These are phyloP conservation scores for Chlamydomonas sp. DNA, from an alignment of 139 green algal genomes.

Conservation along the genomic window DNA sequence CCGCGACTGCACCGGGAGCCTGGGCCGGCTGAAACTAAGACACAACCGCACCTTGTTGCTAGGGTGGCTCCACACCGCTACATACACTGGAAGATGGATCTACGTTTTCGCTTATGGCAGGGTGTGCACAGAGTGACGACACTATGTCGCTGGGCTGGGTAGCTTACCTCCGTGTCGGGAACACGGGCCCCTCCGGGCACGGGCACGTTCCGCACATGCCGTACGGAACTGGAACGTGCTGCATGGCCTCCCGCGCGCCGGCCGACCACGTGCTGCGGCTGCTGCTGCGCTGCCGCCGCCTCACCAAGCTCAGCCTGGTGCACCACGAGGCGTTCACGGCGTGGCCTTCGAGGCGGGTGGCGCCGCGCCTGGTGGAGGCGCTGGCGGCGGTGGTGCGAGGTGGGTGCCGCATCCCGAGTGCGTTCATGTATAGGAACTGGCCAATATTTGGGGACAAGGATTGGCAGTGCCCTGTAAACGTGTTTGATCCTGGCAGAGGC, in stretches of 20 bases:
- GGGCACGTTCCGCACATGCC: not conserved
- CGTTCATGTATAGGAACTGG: too few relatives aligned
- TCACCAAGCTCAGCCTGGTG: slow-evolving; percentile 29
- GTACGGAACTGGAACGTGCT: not conserved
- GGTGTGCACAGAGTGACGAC: too few relatives aligned
- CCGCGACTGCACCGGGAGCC: not conserved
- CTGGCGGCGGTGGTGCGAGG: slow-evolving; percentile 21
- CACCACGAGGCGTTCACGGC: slow-evolving; percentile 25
- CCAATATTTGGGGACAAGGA: not conserved
- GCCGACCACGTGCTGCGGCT: slow-evolving; percentile 30
- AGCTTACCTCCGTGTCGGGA: not conserved
- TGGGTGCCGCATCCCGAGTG: not conserved
- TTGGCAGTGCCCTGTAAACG: not conserved
- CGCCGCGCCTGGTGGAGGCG: not conserved
- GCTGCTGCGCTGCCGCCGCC: slow-evolving; percentile 30
- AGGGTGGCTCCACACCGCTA: too few relatives aligned
- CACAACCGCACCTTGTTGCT: not conserved
- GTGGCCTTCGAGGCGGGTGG: not conserved
- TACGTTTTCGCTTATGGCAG: too few relatives aligned
- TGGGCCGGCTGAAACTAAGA: not conserved
- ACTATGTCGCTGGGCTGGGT: too few relatives aligned
- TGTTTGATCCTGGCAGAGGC: too few relatives aligned
- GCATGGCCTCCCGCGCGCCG: slow-evolving; percentile 20
- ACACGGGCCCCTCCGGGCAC: not conserved
- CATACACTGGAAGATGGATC: too few relatives aligned